These are phyloP conservation scores for Claviceps pazoutovae DNA, from an alignment of 2,329 filamentous ascomycete species.

Conservation along the genomic window DNA sequence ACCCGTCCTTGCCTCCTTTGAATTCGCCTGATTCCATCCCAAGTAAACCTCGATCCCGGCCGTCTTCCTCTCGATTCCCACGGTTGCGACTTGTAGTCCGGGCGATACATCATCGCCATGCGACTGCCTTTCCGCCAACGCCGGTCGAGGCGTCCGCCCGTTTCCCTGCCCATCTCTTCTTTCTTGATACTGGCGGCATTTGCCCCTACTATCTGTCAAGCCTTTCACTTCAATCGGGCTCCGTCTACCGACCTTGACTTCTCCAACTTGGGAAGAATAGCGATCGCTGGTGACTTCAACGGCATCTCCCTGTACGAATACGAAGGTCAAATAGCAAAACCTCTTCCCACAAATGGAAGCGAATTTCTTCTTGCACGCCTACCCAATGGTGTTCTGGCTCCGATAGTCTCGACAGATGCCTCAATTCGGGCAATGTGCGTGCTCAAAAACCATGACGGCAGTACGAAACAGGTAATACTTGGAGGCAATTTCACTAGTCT, in stretches of 20 bases:
- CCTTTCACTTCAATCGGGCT: constrained; percentile 45
- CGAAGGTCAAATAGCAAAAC: constrained; percentile 59
- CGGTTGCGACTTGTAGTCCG: neutral
- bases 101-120: constrained; percentile 26
- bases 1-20: neutral
- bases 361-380: constrained; percentile 68
- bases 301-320: constrained; percentile 85
- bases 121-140: constrained; percentile 31
- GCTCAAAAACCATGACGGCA: constrained; percentile 53
- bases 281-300: constrained; percentile 77
- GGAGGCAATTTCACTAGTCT: constrained; percentile 94
- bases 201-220: constrained; percentile 29
- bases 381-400: constrained; percentile 71
- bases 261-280: constrained; percentile 64
- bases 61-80: neutral
- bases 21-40: neutral
- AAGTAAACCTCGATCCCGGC: neutral
- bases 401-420: constrained; percentile 64
- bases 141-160: constrained; percentile 25
- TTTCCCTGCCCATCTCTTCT: constrained; percentile 13
- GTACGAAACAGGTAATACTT: constrained; percentile 60
- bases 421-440: constrained; percentile 81
- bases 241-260: constrained; percentile 66
- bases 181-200: constrained; percentile 27
- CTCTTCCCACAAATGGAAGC: constrained; percentile 59